Evolutionary conservation across 371 early-diverging fungal genomes (phyloP).

Genomic region (Globomyces sp.): DNA sequence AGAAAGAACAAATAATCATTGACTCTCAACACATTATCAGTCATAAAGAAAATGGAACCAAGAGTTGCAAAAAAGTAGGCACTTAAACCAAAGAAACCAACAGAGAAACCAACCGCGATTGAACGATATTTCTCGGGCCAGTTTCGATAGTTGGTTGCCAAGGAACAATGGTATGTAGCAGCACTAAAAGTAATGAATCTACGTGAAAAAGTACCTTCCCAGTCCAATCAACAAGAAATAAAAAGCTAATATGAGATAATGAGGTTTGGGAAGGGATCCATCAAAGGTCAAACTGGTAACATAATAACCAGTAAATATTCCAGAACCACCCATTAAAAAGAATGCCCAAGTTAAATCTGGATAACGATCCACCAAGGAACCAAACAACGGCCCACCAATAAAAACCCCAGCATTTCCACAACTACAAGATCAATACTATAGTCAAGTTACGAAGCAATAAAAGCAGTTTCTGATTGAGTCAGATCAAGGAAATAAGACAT

Average conservation of each 20-base stretch:
- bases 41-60: constrained; percentile 13
- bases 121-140: constrained; percentile 14
- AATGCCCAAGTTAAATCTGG: constrained; percentile 1
- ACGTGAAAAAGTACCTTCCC: not conserved
- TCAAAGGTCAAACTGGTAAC: constrained; percentile 5
- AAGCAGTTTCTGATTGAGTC: constrained; percentile 18
- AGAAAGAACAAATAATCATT: not conserved
- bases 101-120: constrained; percentile 18
- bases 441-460: constrained; percentile 2
- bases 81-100: constrained; percentile 20
- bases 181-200: not conserved
- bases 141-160: constrained; percentile 22
- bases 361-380: constrained; percentile 14
- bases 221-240: constrained; percentile 14
- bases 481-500: constrained; percentile 9
- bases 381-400: constrained; percentile 1
- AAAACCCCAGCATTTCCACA: constrained; percentile 14
- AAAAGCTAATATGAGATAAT: constrained; percentile 8
- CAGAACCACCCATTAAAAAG: constrained; percentile 12
- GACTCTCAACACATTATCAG: not conserved
- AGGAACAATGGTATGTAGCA: constrained; percentile 14
- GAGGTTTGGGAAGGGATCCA: not conserved
- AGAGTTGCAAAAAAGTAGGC: constrained; percentile 16
- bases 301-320: constrained; percentile 5
- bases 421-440: too few relatives aligned